These are phyloP conservation scores for Cyberlindnera lachancei DNA, from an alignment of 805 yeast species.

Conservation along the genomic window DNA sequence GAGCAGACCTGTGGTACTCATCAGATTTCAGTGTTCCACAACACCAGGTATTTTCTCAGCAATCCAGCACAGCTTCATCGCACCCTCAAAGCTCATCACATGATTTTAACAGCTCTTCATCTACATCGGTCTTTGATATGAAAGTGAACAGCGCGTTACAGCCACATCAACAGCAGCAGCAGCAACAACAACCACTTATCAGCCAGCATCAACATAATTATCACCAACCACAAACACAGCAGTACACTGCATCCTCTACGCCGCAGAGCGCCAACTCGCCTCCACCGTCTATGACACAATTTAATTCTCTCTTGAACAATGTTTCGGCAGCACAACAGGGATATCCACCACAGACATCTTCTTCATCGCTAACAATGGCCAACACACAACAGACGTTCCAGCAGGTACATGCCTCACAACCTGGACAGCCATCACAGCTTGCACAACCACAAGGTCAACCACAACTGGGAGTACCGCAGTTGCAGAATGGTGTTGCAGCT, in stretches of 20 bases:
- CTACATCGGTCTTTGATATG: slow-evolving; percentile 13
- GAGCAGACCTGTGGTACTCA: slow-evolving; percentile 2
- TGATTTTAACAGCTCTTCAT: slow-evolving; percentile 4
- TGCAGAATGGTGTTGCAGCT: slow-evolving; percentile 2
- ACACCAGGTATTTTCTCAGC: no score
- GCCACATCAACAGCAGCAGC: neutral
- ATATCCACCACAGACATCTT: neutral
- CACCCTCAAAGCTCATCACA: slow-evolving; percentile 1
- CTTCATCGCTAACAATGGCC: neutral
- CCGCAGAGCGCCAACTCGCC: slow-evolving; percentile 6
- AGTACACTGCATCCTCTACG: slow-evolving; percentile 9
- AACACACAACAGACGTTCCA: neutral
- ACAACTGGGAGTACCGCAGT: neutral
- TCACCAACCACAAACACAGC: neutral
- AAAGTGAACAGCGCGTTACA: slow-evolving; percentile 4
- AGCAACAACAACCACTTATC: slow-evolving; percentile 1
- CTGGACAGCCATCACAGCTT: neutral
- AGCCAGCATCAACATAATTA: neutral
- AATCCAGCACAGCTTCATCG: neutral
- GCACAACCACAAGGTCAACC: slow-evolving; percentile 1
- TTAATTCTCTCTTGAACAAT: neutral
- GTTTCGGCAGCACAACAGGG: neutral
- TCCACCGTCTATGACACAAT: slow-evolving; percentile 6
- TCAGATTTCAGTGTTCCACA: neutral
- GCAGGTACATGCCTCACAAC: no score